Base-by-base conservation (phyloP, 345 rosid species). In the Gossypium longicalyx region DNA sequence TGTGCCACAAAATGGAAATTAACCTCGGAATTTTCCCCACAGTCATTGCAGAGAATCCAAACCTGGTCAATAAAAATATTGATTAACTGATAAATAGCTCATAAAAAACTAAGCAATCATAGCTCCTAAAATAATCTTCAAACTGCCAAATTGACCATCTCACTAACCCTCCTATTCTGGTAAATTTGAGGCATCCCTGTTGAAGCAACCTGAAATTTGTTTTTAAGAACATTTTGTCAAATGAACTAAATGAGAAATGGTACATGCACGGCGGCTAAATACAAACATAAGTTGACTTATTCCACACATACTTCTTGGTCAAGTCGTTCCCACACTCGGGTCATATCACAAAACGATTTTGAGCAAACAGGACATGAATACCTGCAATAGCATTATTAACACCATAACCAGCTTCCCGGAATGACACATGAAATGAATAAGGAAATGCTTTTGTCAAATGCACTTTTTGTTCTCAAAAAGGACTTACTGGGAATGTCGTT, bases 41-140 rank as follows among this genome's bases (percentile, higher is more conserved):
- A 88, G 53, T 88, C 90, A 58, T 86, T 88, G 68, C 92, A 88
- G 4, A 87, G 87, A 67, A 88, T 88, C 92, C 87, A 88, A 47
- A 88, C 92, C 89, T 88, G 60, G n/a, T 0, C 54, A 6, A 66
- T 22, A 20, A 52, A 27, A 51, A 69, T 49, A 52, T 4, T 10
- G 22, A 15, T 12, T 29, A 51, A 69, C 11, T 45, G 29, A 69
- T 27, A 17, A 51, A 27, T 23, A 13, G 22, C 23, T 51, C 38
- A 38, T 4, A 29, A 13, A 34, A 69, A 69, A 27, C 45, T 27
- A 51, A 69, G 23, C 16, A 51, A 12, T 29, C 17, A 69, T 51
- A 69, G 59, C 72, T 27, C 16, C 22, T 48, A 13, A 23, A 25
- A 48, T 23, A 34, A 34, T 34, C 41, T 34, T 34, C 41, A 34